A percentile compares a stretch with the other conserved stretches of the same genome.
Evolutionary conservation across 78 protist genomes (phyloP).

Genomic region (Isochrysis galbana): DNA sequence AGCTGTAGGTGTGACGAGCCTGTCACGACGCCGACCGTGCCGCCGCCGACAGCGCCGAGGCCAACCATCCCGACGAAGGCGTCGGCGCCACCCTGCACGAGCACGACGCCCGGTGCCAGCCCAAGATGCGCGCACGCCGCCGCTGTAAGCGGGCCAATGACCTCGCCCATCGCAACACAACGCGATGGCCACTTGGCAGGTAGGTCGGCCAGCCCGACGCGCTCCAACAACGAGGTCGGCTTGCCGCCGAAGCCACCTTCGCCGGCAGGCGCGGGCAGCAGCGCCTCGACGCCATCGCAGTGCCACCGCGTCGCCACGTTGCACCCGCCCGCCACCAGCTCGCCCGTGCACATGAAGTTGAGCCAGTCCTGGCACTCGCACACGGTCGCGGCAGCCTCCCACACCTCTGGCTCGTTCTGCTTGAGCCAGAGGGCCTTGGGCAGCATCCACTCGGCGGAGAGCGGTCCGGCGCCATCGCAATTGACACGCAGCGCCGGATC

Average conservation of each 20-base stretch:
- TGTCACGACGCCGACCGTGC: no score
- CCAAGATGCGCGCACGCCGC: conserved; percentile 14
- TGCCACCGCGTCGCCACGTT: conserved; percentile 39
- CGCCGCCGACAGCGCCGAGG: conserved; percentile 24
- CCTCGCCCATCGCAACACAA: background rate
- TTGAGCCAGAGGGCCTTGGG: conserved; percentile 38
- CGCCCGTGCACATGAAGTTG: background rate
- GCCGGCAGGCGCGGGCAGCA: background rate
- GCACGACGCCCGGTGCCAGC: background rate
- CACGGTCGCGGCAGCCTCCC: background rate
- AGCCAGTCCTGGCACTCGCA: conserved; percentile 49
- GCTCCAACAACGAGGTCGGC: background rate
- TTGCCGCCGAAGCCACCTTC: background rate
- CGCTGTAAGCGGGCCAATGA: background rate
- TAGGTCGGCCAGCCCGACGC: background rate
- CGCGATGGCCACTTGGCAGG: background rate
- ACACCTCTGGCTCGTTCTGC: conserved; percentile 1
- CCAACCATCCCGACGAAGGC: conserved; percentile 40
- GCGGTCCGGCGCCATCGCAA: conserved; percentile 26
- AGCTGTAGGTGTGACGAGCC: conserved; percentile 36
- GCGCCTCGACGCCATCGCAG: conserved; percentile 13
- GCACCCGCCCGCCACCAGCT: background rate
- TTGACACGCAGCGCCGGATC: conserved; percentile 8
- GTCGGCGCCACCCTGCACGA: conserved; percentile 40
- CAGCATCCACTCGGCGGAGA: conserved; percentile 47